Base-by-base conservation (phyloP, 2,329 filamentous ascomycete genomes). In the Truncatella angustata region DNA sequence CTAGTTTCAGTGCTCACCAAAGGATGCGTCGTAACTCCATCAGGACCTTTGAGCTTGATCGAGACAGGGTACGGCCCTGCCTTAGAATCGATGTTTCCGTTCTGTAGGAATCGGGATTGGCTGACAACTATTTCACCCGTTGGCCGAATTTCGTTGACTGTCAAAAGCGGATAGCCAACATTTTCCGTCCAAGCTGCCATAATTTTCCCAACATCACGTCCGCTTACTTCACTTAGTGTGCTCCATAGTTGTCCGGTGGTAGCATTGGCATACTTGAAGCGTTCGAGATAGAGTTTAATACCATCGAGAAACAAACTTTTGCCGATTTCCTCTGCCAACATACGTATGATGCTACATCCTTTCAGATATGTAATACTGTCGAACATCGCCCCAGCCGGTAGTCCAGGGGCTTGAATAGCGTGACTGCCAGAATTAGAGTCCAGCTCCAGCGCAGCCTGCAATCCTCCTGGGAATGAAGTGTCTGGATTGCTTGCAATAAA, bases 141-240 rank as follows among this genome's bases (percentile, higher is more conserved):
- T 12, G 49, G 39, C 0, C 39, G 49, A 14, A 23, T 18, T n/a
- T 51, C 49, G n/a, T 44, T 45, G 35, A 51, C 49, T 12, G 40
- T 51, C 24, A 89, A 72, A 39, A 90, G 83, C 5, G 86, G 86
- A 70, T 82, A 87, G 43, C 86, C 86, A 54, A 87, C 80, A 54
- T 86, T 82, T 73, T 86, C 86, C 21, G 84, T 88, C 86, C 86
- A 90, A 58, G 84, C 82, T 54, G 86, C 81, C 80, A 88, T 88
- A 54, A 88, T 78, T 50, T 79, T 76, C 63, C 83, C 78, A 24
- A 89, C 82, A 51, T 87, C 82, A 66, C 87, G 86, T 46, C 84
- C 85, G 60, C 84, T 88, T n/a, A 82, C 85, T 60, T 85, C 77
- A 50, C 77, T 82, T 40, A 90, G 70, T 21, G 86, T 81, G 53